Base-by-base conservation (phyloP, 2,329 filamentous ascomycete species). In the Mollisiaceae sp. region DNA sequence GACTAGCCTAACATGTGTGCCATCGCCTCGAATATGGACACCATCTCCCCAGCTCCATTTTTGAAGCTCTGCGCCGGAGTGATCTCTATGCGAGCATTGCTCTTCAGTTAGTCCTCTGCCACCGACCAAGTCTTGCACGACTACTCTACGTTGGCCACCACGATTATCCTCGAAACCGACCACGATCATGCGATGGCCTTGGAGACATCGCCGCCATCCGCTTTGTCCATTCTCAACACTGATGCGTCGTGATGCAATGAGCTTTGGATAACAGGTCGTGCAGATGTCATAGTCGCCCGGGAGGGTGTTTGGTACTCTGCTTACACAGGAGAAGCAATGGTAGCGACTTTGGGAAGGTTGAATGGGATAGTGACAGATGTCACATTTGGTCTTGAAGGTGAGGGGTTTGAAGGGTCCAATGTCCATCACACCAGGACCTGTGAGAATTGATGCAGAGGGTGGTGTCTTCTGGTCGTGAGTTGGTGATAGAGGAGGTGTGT, bases 221-320 rank as follows among this genome's bases (percentile, higher is more conserved):
- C 83, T 83, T 4, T 88, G 83, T 0, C 94, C 93, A 70, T 97
- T 93, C 67, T 94, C 90, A 20, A 82, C 80, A 63, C 86, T 88
- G 67, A 97, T 89, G 55, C 86, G 87, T 9, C 86, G 84, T 0
- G 84, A 83, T 1, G 82, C 78, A 1, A 91, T 85, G 8, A 94
- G 82, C 56, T 84, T 85, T 59, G 84, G 80, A 77, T 97, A 97
- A 81, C 94, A 97, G 4, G 84, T 81, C 20, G 83, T 83, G 79
- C 94, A 97, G 57, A 97, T 86, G 71, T 97, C 92, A 77, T 95
- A 97, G 76, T 96, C 91, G n/a, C 93, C 93, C 2, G 72, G 78
- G 27, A 79, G 74, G 4, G 82, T 79, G 36, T 85, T 81, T 0
- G 80, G 72, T 2, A 83, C 77, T 3, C 82, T 79, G 72, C 83